phyloP scores from a whole-genome alignment of 2,329 filamentous ascomycete genomes.

The Pseudomassariella vexata region DNA sequence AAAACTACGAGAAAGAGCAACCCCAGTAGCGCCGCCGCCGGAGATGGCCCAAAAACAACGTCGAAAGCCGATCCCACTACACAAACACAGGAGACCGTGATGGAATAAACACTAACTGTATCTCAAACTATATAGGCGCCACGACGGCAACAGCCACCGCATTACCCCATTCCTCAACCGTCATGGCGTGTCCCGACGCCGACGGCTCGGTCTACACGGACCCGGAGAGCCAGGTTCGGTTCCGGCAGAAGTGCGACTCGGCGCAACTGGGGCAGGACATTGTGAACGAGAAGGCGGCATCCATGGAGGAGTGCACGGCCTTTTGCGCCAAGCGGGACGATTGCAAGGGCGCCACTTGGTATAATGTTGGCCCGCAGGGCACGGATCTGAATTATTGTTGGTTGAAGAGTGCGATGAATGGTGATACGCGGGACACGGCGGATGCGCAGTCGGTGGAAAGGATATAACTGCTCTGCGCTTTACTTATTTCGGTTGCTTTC shows the following conservation, averaged over 20 bases:
- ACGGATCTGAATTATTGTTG: conserved; percentile 22
- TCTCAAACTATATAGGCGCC: too few relatives aligned
- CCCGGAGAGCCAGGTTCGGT: conserved; percentile 10
- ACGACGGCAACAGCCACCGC: too few relatives aligned
- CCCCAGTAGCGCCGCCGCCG: too few relatives aligned
- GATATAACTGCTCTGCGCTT: too few relatives aligned
- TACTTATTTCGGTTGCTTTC: too few relatives aligned
- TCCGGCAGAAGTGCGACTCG: conserved; percentile 14
- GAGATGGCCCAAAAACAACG: too few relatives aligned
- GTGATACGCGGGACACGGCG: too few relatives aligned
- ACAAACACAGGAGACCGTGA: too few relatives aligned
- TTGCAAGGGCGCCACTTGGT: conserved; percentile 19
- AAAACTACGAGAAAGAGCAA: too few relatives aligned
- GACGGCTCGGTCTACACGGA: conserved; percentile 19
- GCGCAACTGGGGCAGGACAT: conserved; percentile 18
- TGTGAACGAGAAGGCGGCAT: conserved; percentile 13
- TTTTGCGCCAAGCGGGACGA: conserved; percentile 12
- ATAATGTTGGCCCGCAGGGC: conserved; percentile 19
- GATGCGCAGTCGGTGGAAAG: too few relatives aligned
- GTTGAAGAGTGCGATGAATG: conserved; percentile 18
- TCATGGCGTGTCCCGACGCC: conserved; percentile 11
- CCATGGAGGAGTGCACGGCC: conserved; percentile 17
- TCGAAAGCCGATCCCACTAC: too few relatives aligned
- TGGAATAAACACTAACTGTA: too few relatives aligned
- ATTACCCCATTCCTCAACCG: conserved; percentile 2